Percentiles rank a stretch among this genome's conserved stretches.
These are phyloP conservation scores for Citrus australasica DNA, from an alignment of 345 rosid species.

Conservation along the genomic window DNA sequence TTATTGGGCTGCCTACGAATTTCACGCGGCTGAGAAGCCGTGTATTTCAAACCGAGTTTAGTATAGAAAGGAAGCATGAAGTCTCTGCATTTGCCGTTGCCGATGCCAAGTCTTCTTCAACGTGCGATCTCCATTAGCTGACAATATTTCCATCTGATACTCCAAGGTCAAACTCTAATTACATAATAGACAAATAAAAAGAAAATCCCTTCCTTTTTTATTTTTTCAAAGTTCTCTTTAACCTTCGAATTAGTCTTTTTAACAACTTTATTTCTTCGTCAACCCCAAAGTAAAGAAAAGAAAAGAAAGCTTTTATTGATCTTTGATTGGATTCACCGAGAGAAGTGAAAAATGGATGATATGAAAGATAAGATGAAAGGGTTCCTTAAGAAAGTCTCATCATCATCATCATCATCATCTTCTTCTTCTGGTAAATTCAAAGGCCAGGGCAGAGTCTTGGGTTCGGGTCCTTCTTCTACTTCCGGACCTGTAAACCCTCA, in stretches of 20 bases:
- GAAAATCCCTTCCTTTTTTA: background rate
- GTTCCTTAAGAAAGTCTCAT: slow-evolving; percentile 77
- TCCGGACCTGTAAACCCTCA: slow-evolving; percentile 50
- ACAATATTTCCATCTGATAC: background rate
- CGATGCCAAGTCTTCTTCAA: too few relatives aligned
- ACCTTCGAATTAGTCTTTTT: background rate
- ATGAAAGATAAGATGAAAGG: slow-evolving; percentile 87
- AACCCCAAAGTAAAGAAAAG: background rate
- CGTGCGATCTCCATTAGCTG: too few relatives aligned
- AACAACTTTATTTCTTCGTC: background rate
- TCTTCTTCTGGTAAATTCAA: slow-evolving; percentile 83
- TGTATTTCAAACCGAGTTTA: background rate
- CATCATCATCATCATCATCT: slow-evolving; percentile 22
- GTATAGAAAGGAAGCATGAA: too few relatives aligned
- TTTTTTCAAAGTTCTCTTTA: background rate
- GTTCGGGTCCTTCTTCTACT: slow-evolving; percentile 45
- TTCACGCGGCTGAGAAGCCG: background rate
- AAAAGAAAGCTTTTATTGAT: too few relatives aligned
- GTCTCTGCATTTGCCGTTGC: too few relatives aligned
- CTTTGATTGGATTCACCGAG: background rate
- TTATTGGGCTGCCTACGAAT: background rate
- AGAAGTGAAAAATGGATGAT: slow-evolving; percentile 57
- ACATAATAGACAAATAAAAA: too few relatives aligned
- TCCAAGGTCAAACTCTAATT: background rate
- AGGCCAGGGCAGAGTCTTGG: slow-evolving; percentile 81